Evolutionary conservation across 306 rosid genomes (phyloP).

Genomic region (Begonia loranthoides): DNA sequence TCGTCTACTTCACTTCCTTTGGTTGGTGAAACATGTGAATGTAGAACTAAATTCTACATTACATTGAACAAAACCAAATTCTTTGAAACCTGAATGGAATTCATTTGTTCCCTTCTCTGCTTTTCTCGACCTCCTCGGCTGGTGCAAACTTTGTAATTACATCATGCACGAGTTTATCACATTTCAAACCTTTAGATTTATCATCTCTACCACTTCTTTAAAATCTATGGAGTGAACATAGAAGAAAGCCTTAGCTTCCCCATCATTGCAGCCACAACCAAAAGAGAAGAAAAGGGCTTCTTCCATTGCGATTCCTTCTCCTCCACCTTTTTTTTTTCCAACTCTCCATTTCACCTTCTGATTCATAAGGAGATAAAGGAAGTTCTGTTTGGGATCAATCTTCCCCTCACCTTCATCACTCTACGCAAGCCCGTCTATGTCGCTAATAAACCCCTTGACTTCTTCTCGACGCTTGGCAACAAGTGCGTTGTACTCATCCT

Average conservation of each 20-base stretch:
- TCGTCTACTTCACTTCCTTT: too few relatives aligned
- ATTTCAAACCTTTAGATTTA: too few relatives aligned
- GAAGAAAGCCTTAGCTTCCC: too few relatives aligned
- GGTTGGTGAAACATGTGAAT: too few relatives aligned
- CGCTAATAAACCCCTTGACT: constrained; percentile 49
- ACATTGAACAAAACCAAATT: too few relatives aligned
- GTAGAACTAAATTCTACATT: too few relatives aligned
- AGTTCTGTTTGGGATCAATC: constrained; percentile 72
- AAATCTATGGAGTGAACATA: too few relatives aligned
- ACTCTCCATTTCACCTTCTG: constrained; percentile 46
- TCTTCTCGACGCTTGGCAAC: constrained; percentile 81
- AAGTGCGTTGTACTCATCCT: constrained; percentile 73
- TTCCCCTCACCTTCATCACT: constrained; percentile 88
- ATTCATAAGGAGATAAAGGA: constrained; percentile 43
- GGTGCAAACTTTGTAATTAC: too few relatives aligned
- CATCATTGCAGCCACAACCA: constrained; percentile 84
- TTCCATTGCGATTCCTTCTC: constrained; percentile 44
- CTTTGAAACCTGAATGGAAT: too few relatives aligned
- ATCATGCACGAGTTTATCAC: constrained; percentile 49
- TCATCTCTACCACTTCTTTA: too few relatives aligned
- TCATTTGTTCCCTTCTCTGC: too few relatives aligned
- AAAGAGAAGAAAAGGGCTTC: constrained; percentile 44
- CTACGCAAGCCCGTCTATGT: constrained; percentile 74
- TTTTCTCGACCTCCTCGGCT: too few relatives aligned
- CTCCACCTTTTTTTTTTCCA: constrained; percentile 42